Base-by-base conservation (phyloP, 2,329 filamentous ascomycete genomes). In the Clarireedia sp. region DNA sequence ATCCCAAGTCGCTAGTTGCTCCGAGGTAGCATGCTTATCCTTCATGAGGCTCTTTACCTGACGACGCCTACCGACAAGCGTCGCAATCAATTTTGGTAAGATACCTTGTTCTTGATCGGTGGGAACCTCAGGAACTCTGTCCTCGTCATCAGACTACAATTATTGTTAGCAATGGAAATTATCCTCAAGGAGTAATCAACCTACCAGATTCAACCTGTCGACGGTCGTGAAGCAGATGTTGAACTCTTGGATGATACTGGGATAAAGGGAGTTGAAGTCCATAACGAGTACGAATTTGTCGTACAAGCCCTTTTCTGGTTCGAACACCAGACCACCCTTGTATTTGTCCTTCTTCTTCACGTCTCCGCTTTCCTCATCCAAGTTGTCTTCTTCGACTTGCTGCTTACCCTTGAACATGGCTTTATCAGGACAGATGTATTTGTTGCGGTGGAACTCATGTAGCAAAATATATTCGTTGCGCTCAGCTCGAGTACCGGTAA, bases 211-310 rank as follows among this genome's bases (percentile, higher is more conserved):
- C 41, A 81, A 77, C 64, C 94, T 80, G 59, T 97, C 89, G 6
- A 99, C 90, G 0, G 95, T 99, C 2, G 94, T 99, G 73, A 99
- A 99, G 76, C 95, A 99, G 64, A 99, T 99, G 72, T 99, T 99
- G 75, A 85, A 99, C 78, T 99, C 95, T 68, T 99, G 95, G 59
- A 99, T 99, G 67, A 99, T 97, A 96, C 97, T 96, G 33, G 94
- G 94, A 67, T 99, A 99, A 59, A 99, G 78, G 65, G 91, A 96
- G 79, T 99, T 99, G 78, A 99, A 99, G 77, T 99, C 94, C 95
- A 99, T 99, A 71, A 99, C 95, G 55, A 99, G 81, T 53, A 99
- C 88, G 71, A 95, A 96, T 73, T 95, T 95, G 78, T 99, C 94
- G 68, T 99, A 99, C 4, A 99, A 80, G 17, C 95, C 94, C 71